Evolutionary conservation across 1,284 basidiomycete species (phyloP), one percentile per base, ranked within the genome.

Genomic region (Phenoliferia sp.): DNA sequence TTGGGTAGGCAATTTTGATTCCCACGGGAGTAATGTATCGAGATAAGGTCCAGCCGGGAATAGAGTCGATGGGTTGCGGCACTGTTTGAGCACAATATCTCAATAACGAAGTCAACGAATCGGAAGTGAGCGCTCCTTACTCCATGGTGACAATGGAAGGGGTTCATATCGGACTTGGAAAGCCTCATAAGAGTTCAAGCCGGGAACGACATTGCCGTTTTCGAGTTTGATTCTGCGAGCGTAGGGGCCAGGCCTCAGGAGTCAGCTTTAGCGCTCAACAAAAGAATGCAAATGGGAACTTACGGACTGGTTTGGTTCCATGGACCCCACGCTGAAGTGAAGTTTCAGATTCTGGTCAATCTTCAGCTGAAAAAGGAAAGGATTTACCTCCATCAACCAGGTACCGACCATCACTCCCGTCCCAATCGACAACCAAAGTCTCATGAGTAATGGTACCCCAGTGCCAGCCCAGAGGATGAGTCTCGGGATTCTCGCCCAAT

Each of bases 371-470:
- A 44, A 22, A 12, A 12, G 39, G 39, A 12, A 22, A 22, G 39
- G 12, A 22, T 22, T 44, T 22, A 44, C 63, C 67, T 15, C 44
- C 69, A 32, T 72, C 71, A 22, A 70, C 62, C 10, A 71, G 28
- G 33, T 62, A 71, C 19, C 70, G 48, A 3, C 7, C 63, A 2
- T 64, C 67, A 28, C 62, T 59, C 3, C 61, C 71, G 2, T 35
- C 39, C 69, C 69, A 72, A 35, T 70, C 66, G 3, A 55, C 69
- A 7, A 72, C 35, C 32, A 70, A 44, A 7, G 70, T 22, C 59
- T 66, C 56, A 55, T 72, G 71, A 6, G 69, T 72, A 7, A 64
- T 22, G 12, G 68, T 68, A 1, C 69, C 69, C 71, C 71, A 72
- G 22, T 66, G 65, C 57, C 59, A 72, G 10, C 71, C 71, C 48